Base-by-base conservation (phyloP, 768 basidiomycete species). In the Lentinula lateritia region DNA sequence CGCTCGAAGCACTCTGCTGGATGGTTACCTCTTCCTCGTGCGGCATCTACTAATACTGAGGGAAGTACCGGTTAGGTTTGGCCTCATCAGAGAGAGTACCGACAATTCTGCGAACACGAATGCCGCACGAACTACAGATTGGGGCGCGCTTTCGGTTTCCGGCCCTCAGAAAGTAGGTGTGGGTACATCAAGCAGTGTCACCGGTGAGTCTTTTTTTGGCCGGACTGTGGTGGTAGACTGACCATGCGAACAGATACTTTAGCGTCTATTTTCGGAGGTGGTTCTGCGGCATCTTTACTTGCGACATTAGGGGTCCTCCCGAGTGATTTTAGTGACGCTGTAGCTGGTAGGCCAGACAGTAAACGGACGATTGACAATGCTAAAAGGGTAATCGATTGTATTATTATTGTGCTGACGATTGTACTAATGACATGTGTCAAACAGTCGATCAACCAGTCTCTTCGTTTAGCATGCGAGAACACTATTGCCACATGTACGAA, bases 21-120 rank as follows among this genome's bases (percentile, higher is more conserved):
- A 98, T 65, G 92, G 87, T 0, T 81, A 86, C 20, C 77, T 98
- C 13, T 98, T 99, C 79, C 83, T 96, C 43, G 87, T 95, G 28
- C 83, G 95, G 46, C 95, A 99, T 74, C 72, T 98, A 20, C 75
- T 98, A 55, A 88, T 98, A 36, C 72, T 98, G 62, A 98, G 97
- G 71, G 97, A 99, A 74, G 86, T 97, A 65, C 81, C 89, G 7
- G 80, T 86, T 45, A 89, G 87, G 66, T 75, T 93, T 39, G 92
- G 91, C 62, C 73, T 92, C 34, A 82, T 75, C 10, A 78, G 78
- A 53, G 76, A 75, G 61, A 81, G 82, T 36, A 70, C 74, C 12
- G 83, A 78, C 23, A 75, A 70, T 54, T 68, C 72, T 46, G 78
- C 81, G 36, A 74, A 78, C 61, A 77, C 78, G 43, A 83, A 85